These are phyloP conservation scores for Solanum habrochaites DNA, from an alignment of 257 asterid genomes.

Conservation along the genomic window DNA sequence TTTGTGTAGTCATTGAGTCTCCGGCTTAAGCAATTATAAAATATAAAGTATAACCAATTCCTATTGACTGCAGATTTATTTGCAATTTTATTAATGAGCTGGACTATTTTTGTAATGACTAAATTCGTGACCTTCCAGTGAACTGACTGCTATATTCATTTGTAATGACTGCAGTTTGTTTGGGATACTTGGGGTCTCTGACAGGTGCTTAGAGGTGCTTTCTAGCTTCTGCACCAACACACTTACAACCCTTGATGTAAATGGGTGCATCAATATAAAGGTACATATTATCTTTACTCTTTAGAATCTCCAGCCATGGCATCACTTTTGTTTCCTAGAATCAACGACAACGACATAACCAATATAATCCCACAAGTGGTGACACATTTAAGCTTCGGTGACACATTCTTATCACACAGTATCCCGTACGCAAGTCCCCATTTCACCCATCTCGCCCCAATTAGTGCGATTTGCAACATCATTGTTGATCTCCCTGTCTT, in stretches of 20 bases:
- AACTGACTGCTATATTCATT: background rate
- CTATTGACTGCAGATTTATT: background rate
- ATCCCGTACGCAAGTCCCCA: background rate
- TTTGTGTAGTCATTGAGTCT: background rate
- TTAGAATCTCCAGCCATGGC: background rate
- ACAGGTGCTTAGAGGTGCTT: conserved; percentile 67
- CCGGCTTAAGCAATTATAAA: background rate
- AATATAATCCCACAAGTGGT: background rate
- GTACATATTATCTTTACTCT: conserved; percentile 12
- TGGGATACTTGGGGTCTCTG: conserved; percentile 91
- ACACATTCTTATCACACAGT: background rate
- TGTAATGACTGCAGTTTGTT: conserved; percentile 53
- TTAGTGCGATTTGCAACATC: background rate
- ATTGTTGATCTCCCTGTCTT: background rate
- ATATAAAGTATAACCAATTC: background rate
- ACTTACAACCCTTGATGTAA: conserved; percentile 79
- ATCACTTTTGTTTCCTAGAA: background rate
- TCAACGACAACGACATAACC: background rate
- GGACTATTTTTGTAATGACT: background rate
- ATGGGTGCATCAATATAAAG: conserved; percentile 84
- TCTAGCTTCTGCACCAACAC: conserved; percentile 50
- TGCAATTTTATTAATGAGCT: background rate
- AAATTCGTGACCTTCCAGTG: background rate
- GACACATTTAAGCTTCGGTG: background rate
- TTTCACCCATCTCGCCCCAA: background rate